phyloP scores from a whole-genome alignment of 805 yeast genomes.

The Candida coquimbonensis region DNA sequence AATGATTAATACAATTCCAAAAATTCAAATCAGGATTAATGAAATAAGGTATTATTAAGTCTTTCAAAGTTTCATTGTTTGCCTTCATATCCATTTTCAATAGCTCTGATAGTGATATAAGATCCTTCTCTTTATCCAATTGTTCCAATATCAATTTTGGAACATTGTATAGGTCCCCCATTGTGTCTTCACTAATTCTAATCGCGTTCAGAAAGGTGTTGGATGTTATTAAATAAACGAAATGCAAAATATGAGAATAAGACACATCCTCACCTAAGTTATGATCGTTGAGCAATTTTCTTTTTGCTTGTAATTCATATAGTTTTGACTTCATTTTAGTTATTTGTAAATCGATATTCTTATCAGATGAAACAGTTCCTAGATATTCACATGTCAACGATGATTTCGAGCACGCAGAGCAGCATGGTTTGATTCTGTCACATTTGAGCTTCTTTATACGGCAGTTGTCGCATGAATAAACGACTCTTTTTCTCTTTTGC shows the following conservation, averaged over 20 bases:
- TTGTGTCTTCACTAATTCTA: background rate
- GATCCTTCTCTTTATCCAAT: slow-evolving; percentile 2
- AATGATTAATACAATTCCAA: slow-evolving; percentile 6
- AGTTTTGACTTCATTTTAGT: background rate
- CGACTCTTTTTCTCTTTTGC: slow-evolving; percentile 4
- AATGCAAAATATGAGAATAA: background rate
- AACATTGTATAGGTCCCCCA: background rate
- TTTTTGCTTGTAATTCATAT: slow-evolving; percentile 1
- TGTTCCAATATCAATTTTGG: slow-evolving; percentile 4
- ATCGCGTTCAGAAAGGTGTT: slow-evolving; percentile 1
- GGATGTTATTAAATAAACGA: background rate
- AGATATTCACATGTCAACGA: slow-evolving; percentile 1
- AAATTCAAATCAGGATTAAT: background rate
- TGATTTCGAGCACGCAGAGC: slow-evolving; percentile 5
- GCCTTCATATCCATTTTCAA: background rate
- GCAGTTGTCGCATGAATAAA: slow-evolving; percentile 9
- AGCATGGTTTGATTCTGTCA: slow-evolving; percentile 4
- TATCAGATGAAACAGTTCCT: background rate
- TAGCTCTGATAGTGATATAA: slow-evolving; percentile 3
- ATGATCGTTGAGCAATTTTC: background rate
- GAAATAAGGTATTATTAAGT: background rate
- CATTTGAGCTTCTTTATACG: slow-evolving; percentile 8
- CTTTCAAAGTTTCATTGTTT: background rate
- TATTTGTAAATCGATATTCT: background rate
- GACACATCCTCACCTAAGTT: background rate